Evolutionary conservation across 2,329 filamentous ascomycete genomes (phyloP).

Genomic region (Fusarium siculi): DNA sequence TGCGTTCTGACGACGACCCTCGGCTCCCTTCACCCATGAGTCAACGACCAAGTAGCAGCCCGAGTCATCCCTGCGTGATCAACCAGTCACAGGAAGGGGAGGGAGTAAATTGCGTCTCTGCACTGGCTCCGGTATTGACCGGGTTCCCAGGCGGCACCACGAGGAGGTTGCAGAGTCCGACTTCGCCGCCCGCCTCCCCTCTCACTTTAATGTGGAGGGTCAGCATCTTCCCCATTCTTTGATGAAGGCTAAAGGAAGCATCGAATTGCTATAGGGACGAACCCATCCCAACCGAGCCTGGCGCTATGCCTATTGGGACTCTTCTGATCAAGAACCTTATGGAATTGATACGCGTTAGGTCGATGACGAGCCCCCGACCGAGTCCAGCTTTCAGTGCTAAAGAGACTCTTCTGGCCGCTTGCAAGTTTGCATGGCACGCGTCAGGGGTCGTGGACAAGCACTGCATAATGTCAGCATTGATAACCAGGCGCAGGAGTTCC

Average conservation of each 20-base stretch:
- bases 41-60: too few species aligned
- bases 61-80: background rate
- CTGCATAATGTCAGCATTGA: background rate
- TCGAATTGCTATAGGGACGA: background rate
- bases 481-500: background rate
- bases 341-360: background rate
- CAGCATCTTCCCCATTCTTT: background rate
- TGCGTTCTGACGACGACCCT: background rate
- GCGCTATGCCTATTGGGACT: background rate
- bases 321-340: background rate
- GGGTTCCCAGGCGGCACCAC: constrained; percentile 10
- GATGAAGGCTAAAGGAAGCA: background rate
- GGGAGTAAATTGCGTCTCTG: background rate
- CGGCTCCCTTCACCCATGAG: too few species aligned
- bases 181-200: background rate
- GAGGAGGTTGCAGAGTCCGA: constrained; percentile 75
- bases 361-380: background rate
- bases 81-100: rapidly evolving
- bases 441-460: background rate
- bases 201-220: background rate
- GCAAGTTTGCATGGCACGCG: background rate
- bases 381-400: background rate
- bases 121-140: background rate
- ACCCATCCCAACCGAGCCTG: background rate
- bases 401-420: background rate